A percentile compares a stretch with the other conserved stretches of the same genome.
Evolutionary conservation across 2,329 filamentous ascomycete genomes (phyloP).

Genomic region (Cordyceps fumosorosea): DNA sequence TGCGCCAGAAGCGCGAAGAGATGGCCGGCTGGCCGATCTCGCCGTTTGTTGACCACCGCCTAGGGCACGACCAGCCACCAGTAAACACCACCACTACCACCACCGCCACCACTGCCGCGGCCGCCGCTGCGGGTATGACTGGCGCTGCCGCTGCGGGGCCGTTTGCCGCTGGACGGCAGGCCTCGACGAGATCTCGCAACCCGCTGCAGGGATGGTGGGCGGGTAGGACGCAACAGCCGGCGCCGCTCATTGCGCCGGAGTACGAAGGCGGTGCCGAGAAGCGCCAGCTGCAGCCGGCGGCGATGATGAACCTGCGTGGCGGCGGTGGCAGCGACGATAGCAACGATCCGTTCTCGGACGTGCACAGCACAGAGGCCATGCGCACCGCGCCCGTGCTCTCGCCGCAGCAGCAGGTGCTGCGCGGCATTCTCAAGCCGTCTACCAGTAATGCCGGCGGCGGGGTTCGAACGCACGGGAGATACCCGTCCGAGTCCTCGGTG

Average conservation of each 20-base stretch:
- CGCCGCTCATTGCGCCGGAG: neutral
- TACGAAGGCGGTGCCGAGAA: neutral
- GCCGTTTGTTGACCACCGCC: neutral
- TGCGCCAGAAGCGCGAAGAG: conserved; percentile 30
- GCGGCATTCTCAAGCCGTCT: conserved; percentile 28
- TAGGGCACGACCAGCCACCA: neutral
- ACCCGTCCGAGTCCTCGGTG: conserved; percentile 28
- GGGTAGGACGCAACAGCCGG: too few relatives aligned
- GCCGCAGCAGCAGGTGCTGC: conserved; percentile 18
- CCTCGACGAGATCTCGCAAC: neutral
- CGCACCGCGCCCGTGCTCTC: neutral
- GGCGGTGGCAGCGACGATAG: too few relatives aligned
- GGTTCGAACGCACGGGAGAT: conserved; percentile 24
- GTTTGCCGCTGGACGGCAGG: conserved; percentile 6
- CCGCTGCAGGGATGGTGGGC: conserved; percentile 6
- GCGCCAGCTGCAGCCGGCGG: conserved; percentile 17
- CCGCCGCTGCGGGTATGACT: neutral
- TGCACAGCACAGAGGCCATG: conserved; percentile 32
- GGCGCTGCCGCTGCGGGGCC: neutral
- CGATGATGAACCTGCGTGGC: conserved; percentile 22
- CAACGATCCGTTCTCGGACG: conserved; percentile 44
- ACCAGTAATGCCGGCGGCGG: conserved; percentile 1
- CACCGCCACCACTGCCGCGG: neutral
- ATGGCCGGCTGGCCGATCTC: conserved; percentile 19
- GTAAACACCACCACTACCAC: neutral